phyloP scores from a whole-genome alignment of 257 asterid species.

The Ophiorrhiza pumila region DNA sequence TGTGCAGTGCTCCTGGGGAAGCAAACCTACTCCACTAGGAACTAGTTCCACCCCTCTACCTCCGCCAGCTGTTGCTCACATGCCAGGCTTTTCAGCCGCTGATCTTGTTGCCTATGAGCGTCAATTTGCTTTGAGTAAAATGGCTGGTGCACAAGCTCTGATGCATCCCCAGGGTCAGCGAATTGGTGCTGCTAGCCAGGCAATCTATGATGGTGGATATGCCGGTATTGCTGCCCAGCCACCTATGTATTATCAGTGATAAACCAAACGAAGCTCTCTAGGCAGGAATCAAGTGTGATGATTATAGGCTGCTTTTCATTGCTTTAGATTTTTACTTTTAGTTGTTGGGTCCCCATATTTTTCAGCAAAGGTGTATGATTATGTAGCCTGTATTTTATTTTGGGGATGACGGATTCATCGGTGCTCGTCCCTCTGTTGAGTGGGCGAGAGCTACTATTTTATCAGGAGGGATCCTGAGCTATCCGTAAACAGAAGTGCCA shows the following conservation, averaged over 20 bases:
- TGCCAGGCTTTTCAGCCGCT: constrained; percentile 51
- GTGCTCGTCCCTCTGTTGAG: constrained; percentile 1
- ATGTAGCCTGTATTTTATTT: constrained; percentile 25
- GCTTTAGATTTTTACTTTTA: neutral
- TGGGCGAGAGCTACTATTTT: neutral
- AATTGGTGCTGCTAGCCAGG: constrained; percentile 48
- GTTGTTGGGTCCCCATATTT: constrained; percentile 1
- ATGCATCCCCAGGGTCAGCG: constrained; percentile 71
- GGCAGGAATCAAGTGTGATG: constrained; percentile 2
- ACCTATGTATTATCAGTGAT: constrained; percentile 53
- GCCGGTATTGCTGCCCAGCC: constrained; percentile 45
- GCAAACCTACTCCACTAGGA: constrained; percentile 84
- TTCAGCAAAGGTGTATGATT: constrained; percentile 18
- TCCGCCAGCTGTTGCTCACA: constrained; percentile 55
- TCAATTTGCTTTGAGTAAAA: constrained; percentile 55
- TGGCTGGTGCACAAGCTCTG: constrained; percentile 57
- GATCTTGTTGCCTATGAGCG: constrained; percentile 64
- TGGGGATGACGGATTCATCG: constrained; percentile 16
- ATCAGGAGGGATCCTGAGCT: neutral
- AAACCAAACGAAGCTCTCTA: neutral
- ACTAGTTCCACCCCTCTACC: constrained; percentile 70
- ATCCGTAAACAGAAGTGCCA: neutral
- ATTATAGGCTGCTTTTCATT: neutral
- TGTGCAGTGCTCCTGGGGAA: constrained; percentile 83
- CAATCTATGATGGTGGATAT: constrained; percentile 52